These are phyloP conservation scores for Kernera saxatilis DNA, from an alignment of 345 rosid genomes.

Conservation along the genomic window DNA sequence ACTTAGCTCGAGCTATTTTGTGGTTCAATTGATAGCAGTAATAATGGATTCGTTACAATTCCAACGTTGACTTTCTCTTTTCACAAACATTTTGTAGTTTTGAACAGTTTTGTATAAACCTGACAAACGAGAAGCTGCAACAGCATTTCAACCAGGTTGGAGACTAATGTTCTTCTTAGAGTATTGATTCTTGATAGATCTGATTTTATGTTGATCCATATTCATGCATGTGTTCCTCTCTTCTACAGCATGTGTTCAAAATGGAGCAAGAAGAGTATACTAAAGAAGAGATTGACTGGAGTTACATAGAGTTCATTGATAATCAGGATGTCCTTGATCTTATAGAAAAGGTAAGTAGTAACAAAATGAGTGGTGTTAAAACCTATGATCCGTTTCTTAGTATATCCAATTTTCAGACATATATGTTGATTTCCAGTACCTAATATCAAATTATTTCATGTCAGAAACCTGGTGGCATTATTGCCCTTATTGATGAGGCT, in stretches of 20 bases:
- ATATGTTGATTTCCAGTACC: conserved; percentile 1
- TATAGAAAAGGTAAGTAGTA: conserved; percentile 74
- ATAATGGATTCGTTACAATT: not conserved
- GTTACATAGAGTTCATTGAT: conserved; percentile 93
- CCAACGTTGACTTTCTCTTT: conserved; percentile 10
- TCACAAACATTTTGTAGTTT: conserved; percentile 49
- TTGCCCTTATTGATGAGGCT: conserved; percentile 98
- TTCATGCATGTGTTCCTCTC: conserved; percentile 19
- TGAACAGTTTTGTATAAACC: conserved; percentile 98
- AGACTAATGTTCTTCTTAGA: conserved; percentile 10
- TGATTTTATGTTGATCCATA: not conserved
- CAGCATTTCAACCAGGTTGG: conserved; percentile 98
- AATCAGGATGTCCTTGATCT: conserved; percentile 96
- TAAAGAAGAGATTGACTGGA: conserved; percentile 94
- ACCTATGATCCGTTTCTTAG: not conserved
- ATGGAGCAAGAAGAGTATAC: conserved; percentile 99
- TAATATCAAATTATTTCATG: conserved; percentile 31
- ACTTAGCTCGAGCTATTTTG: not conserved
- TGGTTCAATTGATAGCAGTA: not conserved
- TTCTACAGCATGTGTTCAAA: conserved; percentile 86
- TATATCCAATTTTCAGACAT: not conserved
- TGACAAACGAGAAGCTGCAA: conserved; percentile 98
- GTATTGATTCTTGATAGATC: not conserved
- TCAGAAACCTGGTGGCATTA: conserved; percentile 99
- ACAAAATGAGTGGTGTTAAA: not conserved